phyloP scores from a whole-genome alignment of 352 stramenopile genomes.

The Aphanomyces euteiches region DNA sequence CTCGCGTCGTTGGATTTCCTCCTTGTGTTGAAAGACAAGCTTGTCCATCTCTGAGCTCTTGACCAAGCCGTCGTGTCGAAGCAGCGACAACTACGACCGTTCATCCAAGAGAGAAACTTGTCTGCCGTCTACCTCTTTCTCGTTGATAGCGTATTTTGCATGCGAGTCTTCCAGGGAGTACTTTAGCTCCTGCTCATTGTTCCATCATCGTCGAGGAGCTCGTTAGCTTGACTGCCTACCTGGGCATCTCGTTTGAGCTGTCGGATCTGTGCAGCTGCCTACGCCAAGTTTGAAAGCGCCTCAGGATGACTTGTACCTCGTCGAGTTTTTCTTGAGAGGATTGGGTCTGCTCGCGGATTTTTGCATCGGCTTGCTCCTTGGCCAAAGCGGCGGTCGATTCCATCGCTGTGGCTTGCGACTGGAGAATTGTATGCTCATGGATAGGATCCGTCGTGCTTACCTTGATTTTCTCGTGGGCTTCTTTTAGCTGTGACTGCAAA shows the following conservation, averaged over 20 bases:
- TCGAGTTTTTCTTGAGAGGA: slow-evolving; percentile 6
- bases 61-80: slow-evolving; percentile 7
- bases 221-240: background rate
- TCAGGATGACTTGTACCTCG: slow-evolving; percentile 7
- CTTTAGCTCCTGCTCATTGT: slow-evolving; percentile 9
- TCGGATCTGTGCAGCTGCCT: background rate
- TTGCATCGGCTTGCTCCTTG: background rate
- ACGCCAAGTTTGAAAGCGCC: background rate
- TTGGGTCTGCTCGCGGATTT: background rate
- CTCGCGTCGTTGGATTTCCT: slow-evolving; percentile 22
- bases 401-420: background rate
- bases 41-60: slow-evolving; percentile 15
- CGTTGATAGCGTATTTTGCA: slow-evolving; percentile 24
- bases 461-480: background rate
- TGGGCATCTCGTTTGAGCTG: slow-evolving; percentile 1
- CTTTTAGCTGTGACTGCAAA: background rate
- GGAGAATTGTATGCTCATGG: background rate
- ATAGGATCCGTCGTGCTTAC: background rate
- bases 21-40: slow-evolving; percentile 6
- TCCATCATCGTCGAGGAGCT: too few species aligned
- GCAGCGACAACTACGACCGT: slow-evolving; percentile 6
- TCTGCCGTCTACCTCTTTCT: slow-evolving; percentile 22
- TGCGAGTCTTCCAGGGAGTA: slow-evolving; percentile 23
- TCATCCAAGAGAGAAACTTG: background rate
- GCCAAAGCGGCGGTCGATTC: background rate